Base-by-base conservation (phyloP, 2,329 filamentous ascomycete species). In the Teratosphaeriaceae sp. region DNA sequence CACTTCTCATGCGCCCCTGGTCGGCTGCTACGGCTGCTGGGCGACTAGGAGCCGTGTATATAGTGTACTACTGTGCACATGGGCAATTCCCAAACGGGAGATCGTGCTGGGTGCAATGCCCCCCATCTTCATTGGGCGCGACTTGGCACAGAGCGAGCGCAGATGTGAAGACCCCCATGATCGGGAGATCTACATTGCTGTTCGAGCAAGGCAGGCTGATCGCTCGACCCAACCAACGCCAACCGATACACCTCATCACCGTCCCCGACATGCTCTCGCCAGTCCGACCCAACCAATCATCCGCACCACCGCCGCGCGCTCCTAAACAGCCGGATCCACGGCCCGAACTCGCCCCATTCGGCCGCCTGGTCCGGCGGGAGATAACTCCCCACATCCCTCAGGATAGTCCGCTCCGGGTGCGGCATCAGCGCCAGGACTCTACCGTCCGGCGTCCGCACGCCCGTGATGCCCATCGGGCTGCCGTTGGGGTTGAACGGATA, bases 401-500 rank as follows among this genome's bases (percentile, higher is more conserved):
- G 70, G 45, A 94, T 80, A 13, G 86, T 94, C n/a, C 88, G 78
- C 70, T 96, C 88, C 1, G 88, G 88, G 64, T 95, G 88, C 48
- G 89, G 89, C 88, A 96, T 95, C 69, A 95, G 78, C 5, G 88
- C 88, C 53, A 95, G 65, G 1, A 94, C 85, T 44, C 86, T 76
- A 11, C 88, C 88, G 60, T 94, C 83, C 33, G 71, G 75, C 56
- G 79, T 88, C 54, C 83, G 74, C 20, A 94, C 83, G 60, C 82
- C 88, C 1, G 88, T 85, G 51, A 95, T 84, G 59, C 86, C 88
- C 49, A 76, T 73, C 1, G 86, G 85, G 60, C 83, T 88, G 40
- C 88, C 88, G 67, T 94, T 95, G 40, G 83, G 85, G 69, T 97
- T 97, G 68, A 75, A 85, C 1, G 92, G 92, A 61, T 97, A 98